Conservation (phyloP, 2,329 filamentous ascomycete species). For the Ophiocordyceps camponoti-floridani region DNA sequence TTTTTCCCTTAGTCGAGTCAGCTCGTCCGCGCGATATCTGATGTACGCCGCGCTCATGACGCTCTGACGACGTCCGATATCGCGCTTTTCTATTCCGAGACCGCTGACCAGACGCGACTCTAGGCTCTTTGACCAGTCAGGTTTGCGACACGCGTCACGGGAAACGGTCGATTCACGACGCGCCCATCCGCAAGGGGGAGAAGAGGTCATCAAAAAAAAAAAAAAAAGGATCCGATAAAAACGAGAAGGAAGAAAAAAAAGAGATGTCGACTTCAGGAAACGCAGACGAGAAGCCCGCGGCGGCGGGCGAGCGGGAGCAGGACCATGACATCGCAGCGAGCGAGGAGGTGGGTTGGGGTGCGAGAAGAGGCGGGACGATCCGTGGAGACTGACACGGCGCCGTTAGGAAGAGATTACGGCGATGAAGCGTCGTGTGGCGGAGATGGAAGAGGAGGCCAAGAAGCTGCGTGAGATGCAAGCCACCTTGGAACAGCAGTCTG, state of each 20-base stretch:
- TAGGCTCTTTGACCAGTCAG: background rate
- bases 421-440: constrained; percentile 73
- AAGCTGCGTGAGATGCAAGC: constrained; percentile 80
- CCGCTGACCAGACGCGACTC: background rate
- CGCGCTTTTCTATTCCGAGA: background rate
- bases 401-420: constrained; percentile 60
- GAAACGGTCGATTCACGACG: background rate
- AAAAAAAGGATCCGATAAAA: background rate
- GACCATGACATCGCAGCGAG: constrained; percentile 12
- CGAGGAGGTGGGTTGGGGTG: constrained; percentile 18
- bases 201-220: background rate
- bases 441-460: constrained; percentile 81
- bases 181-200: background rate
- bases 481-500: constrained; percentile 66
- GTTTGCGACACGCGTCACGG: background rate
- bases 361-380: constrained; percentile 8
- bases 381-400: constrained; percentile 12
- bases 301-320: constrained; percentile 10
- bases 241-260: background rate
- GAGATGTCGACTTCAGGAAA: constrained; percentile 16
- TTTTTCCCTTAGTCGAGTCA: background rate
- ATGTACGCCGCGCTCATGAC: background rate
- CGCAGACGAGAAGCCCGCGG: constrained; percentile 11
- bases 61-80: background rate
- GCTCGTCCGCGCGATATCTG: background rate